Conservation (phyloP, 345 rosid genomes). For the Eucalyptus tenuipes region DNA sequence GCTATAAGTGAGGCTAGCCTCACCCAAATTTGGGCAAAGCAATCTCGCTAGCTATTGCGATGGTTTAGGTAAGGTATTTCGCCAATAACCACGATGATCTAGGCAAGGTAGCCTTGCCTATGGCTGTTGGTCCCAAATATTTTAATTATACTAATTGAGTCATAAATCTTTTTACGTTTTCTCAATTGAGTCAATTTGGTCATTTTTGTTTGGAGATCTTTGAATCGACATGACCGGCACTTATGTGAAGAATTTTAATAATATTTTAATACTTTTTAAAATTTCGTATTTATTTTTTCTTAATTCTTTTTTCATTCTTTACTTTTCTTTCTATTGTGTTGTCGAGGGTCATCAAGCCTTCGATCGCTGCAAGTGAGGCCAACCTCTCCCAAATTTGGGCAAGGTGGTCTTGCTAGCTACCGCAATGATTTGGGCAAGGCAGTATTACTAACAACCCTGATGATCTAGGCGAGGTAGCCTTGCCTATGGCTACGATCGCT, state of each 20-base stretch:
- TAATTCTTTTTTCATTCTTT: no score
- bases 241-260: rapidly evolving
- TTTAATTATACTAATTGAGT: no score
- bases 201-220: no score
- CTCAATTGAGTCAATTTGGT: no score
- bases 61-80: neutral
- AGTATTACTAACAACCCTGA: neutral
- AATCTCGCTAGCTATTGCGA: rapidly evolving
- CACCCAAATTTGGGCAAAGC: neutral
- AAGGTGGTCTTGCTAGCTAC: neutral
- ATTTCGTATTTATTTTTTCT: no score
- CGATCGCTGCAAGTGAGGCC: neutral
- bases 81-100: neutral
- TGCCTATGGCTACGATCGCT: rapidly evolving
- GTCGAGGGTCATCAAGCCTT: neutral
- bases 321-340: neutral
- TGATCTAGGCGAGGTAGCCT: neutral
- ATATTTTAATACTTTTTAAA: no score
- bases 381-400: neutral
- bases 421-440: neutral
- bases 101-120: no score
- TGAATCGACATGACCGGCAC: rapidly evolving
- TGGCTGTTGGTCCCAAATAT: no score
- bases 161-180: rapidly evolving
- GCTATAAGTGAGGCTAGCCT: neutral